Conservation (phyloP, 495 filamentous ascomycete species). For the Xylaria longipes region DNA sequence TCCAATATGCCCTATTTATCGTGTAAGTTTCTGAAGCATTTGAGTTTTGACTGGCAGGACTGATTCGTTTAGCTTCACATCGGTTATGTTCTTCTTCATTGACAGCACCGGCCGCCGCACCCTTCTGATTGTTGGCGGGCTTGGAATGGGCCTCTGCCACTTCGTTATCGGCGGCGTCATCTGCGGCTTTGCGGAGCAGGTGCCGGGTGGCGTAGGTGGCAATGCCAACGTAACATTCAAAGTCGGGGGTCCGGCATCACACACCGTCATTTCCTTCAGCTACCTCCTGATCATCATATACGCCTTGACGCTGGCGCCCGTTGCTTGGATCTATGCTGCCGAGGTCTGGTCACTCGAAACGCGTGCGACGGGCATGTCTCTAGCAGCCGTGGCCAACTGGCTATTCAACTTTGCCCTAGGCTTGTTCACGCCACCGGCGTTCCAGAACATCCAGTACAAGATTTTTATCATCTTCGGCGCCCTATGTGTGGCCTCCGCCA, state of each 20-base stretch:
- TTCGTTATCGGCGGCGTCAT: slow-evolving; percentile 68
- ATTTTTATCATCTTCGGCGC: slow-evolving; percentile 78
- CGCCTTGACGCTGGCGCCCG: slow-evolving; percentile 71
- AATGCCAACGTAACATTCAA: slow-evolving; percentile 72
- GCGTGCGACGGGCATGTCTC: slow-evolving; percentile 72
- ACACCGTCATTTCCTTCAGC: slow-evolving; percentile 74
- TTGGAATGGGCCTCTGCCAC: slow-evolving; percentile 74
- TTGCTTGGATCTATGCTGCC: slow-evolving; percentile 77
- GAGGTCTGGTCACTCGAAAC: slow-evolving; percentile 80
- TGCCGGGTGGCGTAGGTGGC: slow-evolving; percentile 63
- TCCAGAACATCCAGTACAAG: slow-evolving; percentile 75
- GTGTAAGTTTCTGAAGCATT: slow-evolving; percentile 41
- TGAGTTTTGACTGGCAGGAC: background rate
- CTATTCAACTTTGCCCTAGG: slow-evolving; percentile 78
- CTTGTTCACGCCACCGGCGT: slow-evolving; percentile 72
- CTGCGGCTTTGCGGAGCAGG: slow-evolving; percentile 49
- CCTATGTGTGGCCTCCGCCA: slow-evolving; percentile 66
- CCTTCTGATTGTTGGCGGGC: slow-evolving; percentile 71
- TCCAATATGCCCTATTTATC: slow-evolving; percentile 80
- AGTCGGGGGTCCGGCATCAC: slow-evolving; percentile 65
- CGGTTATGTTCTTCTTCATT: slow-evolving; percentile 72
- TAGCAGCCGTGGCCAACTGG: slow-evolving; percentile 75
- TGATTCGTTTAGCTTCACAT: slow-evolving; percentile 65
- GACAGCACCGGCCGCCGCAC: slow-evolving; percentile 76
- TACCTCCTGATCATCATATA: slow-evolving; percentile 77